Percentiles rank a stretch among this genome's conserved stretches.
phyloP scores from a whole-genome alignment of 169 alveolate genomes.

The Eimeria acervulina region DNA sequence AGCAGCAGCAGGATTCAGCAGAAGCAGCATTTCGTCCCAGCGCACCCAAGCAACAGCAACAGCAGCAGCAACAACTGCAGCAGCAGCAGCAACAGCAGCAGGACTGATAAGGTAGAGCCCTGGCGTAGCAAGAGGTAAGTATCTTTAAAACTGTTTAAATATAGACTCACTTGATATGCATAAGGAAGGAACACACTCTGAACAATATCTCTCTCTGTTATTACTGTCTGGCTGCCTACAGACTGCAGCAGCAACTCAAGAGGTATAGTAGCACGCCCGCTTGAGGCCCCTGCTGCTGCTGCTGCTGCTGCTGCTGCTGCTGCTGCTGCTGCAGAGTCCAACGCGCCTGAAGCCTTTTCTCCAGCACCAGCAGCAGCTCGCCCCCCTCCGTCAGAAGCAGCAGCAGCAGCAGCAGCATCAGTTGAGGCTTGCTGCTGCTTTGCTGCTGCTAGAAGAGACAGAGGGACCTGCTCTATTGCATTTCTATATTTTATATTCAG shows the following conservation, averaged over 20 bases:
- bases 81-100: too few relatives aligned
- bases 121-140: too few relatives aligned
- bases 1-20: too few relatives aligned
- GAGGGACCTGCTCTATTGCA: conserved; percentile 78
- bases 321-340: neutral
- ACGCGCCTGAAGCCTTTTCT: neutral
- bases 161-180: neutral
- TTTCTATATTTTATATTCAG: conserved; percentile 79
- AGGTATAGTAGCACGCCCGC: conserved; percentile 63
- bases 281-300: conserved; percentile 30
- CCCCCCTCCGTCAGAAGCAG: neutral
- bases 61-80: too few relatives aligned
- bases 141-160: too few relatives aligned
- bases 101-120: too few relatives aligned
- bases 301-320: conserved; percentile 47
- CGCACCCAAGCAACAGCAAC: too few relatives aligned
- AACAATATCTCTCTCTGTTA: conserved; percentile 85
- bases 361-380: neutral
- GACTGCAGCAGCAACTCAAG: conserved; percentile 75
- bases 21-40: too few relatives aligned
- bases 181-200: conserved; percentile 81
- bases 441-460: neutral
- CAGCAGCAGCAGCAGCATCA: conserved; percentile 25
- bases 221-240: conserved; percentile 59
- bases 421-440: neutral